Evolutionary conservation across 148 eudicot species (phyloP).

Genomic region (Rhododendron williamsianum): DNA sequence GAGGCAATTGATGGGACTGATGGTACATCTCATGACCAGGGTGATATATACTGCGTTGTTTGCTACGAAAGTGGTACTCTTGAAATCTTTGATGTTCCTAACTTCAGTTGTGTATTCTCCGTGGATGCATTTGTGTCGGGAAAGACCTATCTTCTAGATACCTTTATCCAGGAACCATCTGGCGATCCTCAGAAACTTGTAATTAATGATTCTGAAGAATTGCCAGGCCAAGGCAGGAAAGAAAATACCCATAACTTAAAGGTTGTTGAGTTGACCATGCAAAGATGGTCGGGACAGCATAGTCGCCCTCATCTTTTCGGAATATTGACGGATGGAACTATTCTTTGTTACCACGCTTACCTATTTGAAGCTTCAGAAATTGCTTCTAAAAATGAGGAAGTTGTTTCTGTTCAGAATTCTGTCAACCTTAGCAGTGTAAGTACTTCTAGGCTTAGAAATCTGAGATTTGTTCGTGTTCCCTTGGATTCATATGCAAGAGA

Average conservation of each 20-base stretch:
- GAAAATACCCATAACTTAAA: constrained; percentile 52
- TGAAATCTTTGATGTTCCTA: constrained; percentile 88
- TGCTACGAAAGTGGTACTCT: constrained; percentile 83
- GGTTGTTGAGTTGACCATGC: constrained; percentile 81
- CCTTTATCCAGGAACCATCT: constrained; percentile 40
- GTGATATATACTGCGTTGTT: constrained; percentile 76
- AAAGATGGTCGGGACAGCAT: constrained; percentile 75
- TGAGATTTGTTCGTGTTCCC: constrained; percentile 76
- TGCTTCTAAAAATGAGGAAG: constrained; percentile 49
- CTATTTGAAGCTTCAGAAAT: constrained; percentile 72
- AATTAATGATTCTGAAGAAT: constrained; percentile 33
- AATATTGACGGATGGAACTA: constrained; percentile 78
- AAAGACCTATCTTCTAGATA: constrained; percentile 58
- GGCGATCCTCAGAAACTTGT: constrained; percentile 28
- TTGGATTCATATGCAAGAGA: constrained; percentile 79
- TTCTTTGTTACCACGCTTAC: constrained; percentile 89
- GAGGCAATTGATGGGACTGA: constrained; percentile 93
- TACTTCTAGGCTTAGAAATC: constrained; percentile 80
- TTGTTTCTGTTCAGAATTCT: constrained; percentile 34
- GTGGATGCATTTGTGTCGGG: constrained; percentile 83
- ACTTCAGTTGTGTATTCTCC: constrained; percentile 64
- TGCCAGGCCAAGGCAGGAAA: constrained; percentile 54
- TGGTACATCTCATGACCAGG: constrained; percentile 66
- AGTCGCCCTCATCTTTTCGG: constrained; percentile 82
- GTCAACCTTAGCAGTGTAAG: constrained; percentile 30